Conservation (phyloP, 192 early-diverging fungal genomes). For the Coemansia pectinata region DNA sequence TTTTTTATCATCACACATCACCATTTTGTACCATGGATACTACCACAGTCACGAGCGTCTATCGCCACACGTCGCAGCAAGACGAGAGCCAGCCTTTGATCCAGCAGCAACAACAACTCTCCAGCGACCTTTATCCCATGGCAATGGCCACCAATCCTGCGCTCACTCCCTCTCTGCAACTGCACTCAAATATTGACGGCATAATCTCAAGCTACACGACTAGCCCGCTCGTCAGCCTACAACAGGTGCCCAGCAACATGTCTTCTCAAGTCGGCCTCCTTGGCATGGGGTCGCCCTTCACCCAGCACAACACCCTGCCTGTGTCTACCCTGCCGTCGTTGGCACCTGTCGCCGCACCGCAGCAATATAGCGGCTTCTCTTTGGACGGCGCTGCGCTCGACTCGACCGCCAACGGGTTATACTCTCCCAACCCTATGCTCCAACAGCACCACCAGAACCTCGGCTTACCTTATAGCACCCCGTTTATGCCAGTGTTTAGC, state of each 20-base stretch:
- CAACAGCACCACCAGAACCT: slow-evolving; percentile 10
- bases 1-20: background rate
- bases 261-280: background rate
- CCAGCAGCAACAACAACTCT: background rate
- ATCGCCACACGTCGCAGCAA: background rate
- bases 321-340: background rate
- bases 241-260: background rate
- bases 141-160: background rate
- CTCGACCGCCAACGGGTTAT: background rate
- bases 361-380: slow-evolving; percentile 5
- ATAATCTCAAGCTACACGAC: background rate
- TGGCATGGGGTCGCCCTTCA: background rate
- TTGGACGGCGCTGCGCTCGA: slow-evolving; percentile 11
- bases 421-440: background rate
- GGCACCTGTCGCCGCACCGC: background rate
- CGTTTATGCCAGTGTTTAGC: slow-evolving; percentile 6
- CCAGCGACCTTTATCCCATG: background rate
- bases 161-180: background rate
- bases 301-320: background rate
- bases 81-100: background rate
- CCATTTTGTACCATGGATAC: background rate
- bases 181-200: background rate
- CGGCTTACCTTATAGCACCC: background rate
- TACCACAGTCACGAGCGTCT: background rate
- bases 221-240: background rate